Percentiles rank a stretch among this genome's conserved stretches.
phyloP scores from a whole-genome alignment of 129 eudicot species.

The Arctium minus region DNA sequence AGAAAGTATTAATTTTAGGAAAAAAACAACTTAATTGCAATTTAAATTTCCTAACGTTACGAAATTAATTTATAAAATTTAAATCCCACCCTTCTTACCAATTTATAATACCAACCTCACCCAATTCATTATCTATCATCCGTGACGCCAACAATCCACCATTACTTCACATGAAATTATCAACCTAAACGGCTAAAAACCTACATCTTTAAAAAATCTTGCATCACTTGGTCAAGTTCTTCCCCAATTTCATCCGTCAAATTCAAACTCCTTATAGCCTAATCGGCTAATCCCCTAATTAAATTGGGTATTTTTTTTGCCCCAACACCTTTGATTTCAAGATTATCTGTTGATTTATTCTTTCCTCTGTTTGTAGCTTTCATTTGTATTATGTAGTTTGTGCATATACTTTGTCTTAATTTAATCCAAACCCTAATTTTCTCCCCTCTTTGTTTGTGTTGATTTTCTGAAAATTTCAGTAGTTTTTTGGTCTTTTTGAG shows the following conservation, averaged over 20 bases:
- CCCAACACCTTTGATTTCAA: conserved; percentile 2
- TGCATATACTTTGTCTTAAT: neutral
- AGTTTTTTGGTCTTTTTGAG: neutral
- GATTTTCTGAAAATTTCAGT: neutral
- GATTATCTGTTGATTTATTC: neutral
- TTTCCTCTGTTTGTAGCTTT: neutral
- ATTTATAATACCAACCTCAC: conserved; percentile 19
- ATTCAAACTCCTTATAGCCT: conserved; percentile 1
- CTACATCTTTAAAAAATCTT: neutral
- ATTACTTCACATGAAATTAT: neutral
- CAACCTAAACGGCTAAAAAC: conserved; percentile 8
- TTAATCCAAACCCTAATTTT: neutral
- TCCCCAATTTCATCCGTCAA: conserved; percentile 8
- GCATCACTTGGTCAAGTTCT: neutral
- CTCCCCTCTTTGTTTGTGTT: neutral
- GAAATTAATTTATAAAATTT: neutral
- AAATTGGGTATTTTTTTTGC: neutral
- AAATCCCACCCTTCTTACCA: neutral
- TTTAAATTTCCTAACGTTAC: neutral
- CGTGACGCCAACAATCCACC: conserved; percentile 14
- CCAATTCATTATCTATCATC: conserved; percentile 15
- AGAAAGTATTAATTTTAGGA: neutral
- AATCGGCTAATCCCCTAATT: neutral
- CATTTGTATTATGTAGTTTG: neutral
- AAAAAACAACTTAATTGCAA: neutral